Percentiles rank a stretch among this genome's conserved stretches.
Conservation (phyloP, 805 yeast genomes). For the Priceomyces carsonii region DNA sequence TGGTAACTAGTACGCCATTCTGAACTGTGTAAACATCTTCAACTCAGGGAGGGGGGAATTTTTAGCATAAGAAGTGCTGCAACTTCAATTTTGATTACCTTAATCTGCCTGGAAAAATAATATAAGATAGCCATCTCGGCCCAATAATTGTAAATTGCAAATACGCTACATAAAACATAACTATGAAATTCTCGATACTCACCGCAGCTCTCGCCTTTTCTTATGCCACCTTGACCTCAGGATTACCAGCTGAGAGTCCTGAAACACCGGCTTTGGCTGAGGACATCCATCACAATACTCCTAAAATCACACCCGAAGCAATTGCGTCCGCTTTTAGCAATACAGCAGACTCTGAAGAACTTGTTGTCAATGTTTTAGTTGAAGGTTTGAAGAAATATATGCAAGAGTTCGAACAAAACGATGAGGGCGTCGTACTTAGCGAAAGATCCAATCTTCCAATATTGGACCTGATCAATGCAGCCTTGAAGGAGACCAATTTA, state of each 20-base stretch:
- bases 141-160: no score
- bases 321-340: neutral
- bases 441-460: slow-evolving; percentile 21
- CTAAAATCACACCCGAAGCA: neutral
- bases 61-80: no score
- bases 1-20: no score
- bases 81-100: no score
- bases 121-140: no score
- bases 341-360: slow-evolving; percentile 1
- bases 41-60: no score
- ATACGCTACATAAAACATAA: no score
- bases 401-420: neutral
- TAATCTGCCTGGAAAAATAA: no score
- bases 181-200: neutral
- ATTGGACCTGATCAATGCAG: slow-evolving; percentile 20
- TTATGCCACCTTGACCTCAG: neutral
- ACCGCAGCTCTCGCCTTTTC: neutral
- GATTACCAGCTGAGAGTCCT: neutral
- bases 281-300: neutral
- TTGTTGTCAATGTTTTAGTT: slow-evolving; percentile 2
- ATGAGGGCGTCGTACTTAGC: no score
- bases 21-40: no score
- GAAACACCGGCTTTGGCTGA: neutral
- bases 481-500: slow-evolving; percentile 22
- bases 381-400: slow-evolving; percentile 1